Conservation (phyloP, 2,329 filamentous ascomycete species). For the Chaetomiaceae sp. region DNA sequence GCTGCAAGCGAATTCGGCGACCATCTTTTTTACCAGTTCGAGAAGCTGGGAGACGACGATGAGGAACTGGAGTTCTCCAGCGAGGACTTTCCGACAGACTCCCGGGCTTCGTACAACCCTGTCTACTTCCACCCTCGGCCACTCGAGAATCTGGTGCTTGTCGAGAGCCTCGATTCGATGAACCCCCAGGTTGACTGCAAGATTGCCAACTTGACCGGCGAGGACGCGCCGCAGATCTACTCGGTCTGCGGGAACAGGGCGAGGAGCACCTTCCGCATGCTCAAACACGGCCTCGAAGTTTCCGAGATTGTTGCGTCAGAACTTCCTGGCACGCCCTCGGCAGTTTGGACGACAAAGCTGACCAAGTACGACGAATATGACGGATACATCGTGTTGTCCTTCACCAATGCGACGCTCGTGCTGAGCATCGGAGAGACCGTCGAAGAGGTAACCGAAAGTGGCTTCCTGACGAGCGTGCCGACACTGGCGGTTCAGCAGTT, state of each 20-base stretch:
- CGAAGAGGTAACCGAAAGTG: slow-evolving; percentile 89
- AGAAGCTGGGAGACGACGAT: slow-evolving; percentile 93
- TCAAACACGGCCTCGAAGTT: slow-evolving; percentile 89
- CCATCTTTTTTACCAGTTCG: slow-evolving; percentile 92
- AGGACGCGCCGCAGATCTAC: slow-evolving; percentile 96
- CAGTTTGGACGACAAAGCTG: slow-evolving; percentile 93
- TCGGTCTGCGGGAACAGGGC: slow-evolving; percentile 84
- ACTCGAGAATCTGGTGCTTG: slow-evolving; percentile 74
- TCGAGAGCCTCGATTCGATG: slow-evolving; percentile 80
- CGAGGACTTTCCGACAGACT: slow-evolving; percentile 73
- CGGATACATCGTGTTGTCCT: slow-evolving; percentile 91
- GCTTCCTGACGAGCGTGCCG: slow-evolving; percentile 80
- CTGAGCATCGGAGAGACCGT: slow-evolving; percentile 95
- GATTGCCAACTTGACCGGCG: slow-evolving; percentile 80
- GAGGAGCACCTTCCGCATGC: slow-evolving; percentile 80
- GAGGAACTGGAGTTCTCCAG: slow-evolving; percentile 82
- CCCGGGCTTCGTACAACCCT: slow-evolving; percentile 63
- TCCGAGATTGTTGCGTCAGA: slow-evolving; percentile 95
- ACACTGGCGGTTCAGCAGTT: slow-evolving; percentile 92
- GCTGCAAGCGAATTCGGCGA: slow-evolving; percentile 89
- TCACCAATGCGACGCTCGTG: slow-evolving; percentile 82
- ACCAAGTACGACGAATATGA: slow-evolving; percentile 77
- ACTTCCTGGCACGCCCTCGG: slow-evolving; percentile 77
- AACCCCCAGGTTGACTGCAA: slow-evolving; percentile 90
- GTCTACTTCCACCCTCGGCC: slow-evolving; percentile 79